Evolutionary conservation across 192 early-diverging fungal species (phyloP).

Genomic region (Backusella psychrophila): DNA sequence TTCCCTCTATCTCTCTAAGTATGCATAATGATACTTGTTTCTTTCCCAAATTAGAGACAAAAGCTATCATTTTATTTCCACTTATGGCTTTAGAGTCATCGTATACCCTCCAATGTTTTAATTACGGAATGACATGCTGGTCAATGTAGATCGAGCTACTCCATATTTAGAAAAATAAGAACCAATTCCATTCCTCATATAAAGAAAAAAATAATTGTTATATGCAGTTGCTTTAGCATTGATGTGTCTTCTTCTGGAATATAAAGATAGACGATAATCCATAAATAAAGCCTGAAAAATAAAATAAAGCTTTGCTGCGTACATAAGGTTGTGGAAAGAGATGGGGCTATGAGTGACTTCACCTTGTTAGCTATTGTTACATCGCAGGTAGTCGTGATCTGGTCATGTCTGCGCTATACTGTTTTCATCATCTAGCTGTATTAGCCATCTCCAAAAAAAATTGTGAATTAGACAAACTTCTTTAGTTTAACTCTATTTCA

Average conservation of each 20-base stretch:
- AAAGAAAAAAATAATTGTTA: not conserved
- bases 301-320: not conserved
- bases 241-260: not conserved
- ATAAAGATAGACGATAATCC: not conserved
- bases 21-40: not conserved
- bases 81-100: not conserved
- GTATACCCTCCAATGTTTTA: not conserved
- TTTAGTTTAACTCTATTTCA: not conserved
- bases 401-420: not conserved
- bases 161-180: conserved; percentile 1
- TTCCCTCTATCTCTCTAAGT: not conserved
- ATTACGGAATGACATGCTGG: not conserved
- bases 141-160: not conserved
- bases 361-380: not conserved
- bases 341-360: not conserved
- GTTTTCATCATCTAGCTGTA: not conserved
- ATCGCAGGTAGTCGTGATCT: not conserved
- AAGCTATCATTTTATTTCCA: not conserved
- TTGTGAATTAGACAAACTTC: not conserved
- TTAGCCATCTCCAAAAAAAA: not conserved
- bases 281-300: not conserved
- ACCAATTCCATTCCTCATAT: not conserved
- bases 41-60: not conserved
- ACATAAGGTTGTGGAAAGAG: not conserved
- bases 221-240: not conserved